phyloP scores from a whole-genome alignment of 2,329 filamentous ascomycete genomes.

The Septoria linicola region DNA sequence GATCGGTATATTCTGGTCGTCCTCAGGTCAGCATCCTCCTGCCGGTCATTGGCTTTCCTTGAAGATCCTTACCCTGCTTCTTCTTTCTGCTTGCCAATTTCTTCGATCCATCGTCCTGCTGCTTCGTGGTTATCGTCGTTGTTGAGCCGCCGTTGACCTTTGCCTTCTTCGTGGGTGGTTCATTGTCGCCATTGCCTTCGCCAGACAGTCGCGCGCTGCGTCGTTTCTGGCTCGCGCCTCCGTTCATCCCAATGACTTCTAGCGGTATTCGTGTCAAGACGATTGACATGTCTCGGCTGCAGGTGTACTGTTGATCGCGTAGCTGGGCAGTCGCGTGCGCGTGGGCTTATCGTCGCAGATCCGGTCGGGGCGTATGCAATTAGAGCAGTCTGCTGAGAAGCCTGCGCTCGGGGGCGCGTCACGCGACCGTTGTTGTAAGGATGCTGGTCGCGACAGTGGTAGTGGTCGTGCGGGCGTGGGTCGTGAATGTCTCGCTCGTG shows the following conservation, averaged over 20 bases:
- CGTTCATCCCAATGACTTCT: conserved; percentile 50
- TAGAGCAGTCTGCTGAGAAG: neutral
- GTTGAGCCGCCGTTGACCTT: conserved; percentile 39
- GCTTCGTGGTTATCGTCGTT: conserved; percentile 40
- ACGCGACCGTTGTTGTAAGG: conserved; percentile 5
- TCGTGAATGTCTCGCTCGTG: conserved; percentile 7
- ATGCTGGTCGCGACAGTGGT: conserved; percentile 10
- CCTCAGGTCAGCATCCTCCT: conserved; percentile 12
- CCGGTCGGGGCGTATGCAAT: conserved; percentile 17
- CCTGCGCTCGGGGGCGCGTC: conserved; percentile 10
- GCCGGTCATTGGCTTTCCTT: neutral
- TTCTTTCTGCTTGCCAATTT: conserved; percentile 40
- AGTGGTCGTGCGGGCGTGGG: conserved; percentile 1
- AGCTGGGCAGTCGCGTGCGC: conserved; percentile 16
- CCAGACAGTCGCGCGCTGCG: conserved; percentile 46
- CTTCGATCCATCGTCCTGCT: conserved; percentile 30
- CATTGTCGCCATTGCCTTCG: conserved; percentile 46
- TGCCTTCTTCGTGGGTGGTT: conserved; percentile 45
- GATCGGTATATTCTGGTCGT: conserved; percentile 41
- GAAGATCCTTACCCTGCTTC: conserved; percentile 34
- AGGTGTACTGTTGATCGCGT: conserved; percentile 2
- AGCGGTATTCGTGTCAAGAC: conserved; percentile 44
- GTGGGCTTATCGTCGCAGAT: conserved; percentile 14
- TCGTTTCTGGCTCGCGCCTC: conserved; percentile 48
- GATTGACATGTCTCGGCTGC: conserved; percentile 37